These are phyloP conservation scores for Hypoxylon sp. DNA, from an alignment of 2,329 filamentous ascomycete species.

Conservation along the genomic window DNA sequence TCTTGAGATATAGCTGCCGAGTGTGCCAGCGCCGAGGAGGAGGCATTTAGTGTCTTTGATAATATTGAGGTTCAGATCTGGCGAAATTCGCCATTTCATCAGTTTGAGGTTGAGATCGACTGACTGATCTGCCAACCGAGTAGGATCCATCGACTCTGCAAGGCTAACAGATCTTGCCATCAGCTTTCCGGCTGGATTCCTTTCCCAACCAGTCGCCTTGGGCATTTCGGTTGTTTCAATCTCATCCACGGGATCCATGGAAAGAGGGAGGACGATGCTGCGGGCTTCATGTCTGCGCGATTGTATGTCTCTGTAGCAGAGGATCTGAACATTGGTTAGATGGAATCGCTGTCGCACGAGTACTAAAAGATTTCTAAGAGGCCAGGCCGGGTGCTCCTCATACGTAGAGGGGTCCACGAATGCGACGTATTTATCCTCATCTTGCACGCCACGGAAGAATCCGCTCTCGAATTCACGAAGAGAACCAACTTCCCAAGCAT, in stretches of 20 bases:
- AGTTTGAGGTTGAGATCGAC: conserved; percentile 97
- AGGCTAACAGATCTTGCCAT: conserved; percentile 83
- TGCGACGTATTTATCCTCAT: conserved; percentile 83
- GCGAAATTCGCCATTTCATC: conserved; percentile 98
- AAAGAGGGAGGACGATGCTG: conserved; percentile 80
- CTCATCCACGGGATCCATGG: conserved; percentile 63
- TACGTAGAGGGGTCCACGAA: conserved; percentile 97
- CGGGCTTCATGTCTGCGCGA: conserved; percentile 80
- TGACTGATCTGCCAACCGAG: conserved; percentile 87
- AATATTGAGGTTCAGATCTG: conserved; percentile 84
- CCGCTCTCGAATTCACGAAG: conserved; percentile 84
- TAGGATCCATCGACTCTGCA: conserved; percentile 92
- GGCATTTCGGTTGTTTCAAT: conserved; percentile 71
- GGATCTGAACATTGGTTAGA: conserved; percentile 80
- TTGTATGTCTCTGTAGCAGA: conserved; percentile 91
- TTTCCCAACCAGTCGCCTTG: conserved; percentile 96
- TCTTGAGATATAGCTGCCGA: conserved; percentile 93
- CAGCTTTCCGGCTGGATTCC: conserved; percentile 82
- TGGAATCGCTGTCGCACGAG: conserved; percentile 86
- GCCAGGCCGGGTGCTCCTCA: conserved; percentile 88
- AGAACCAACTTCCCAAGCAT: conserved; percentile 80
- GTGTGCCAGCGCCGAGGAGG: conserved; percentile 88
- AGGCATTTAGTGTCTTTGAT: conserved; percentile 93
- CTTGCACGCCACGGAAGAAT: conserved; percentile 80
- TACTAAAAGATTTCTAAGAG: conserved; percentile 87